Percentiles rank a stretch among this genome's conserved stretches.
Conservation (phyloP, 768 basidiomycete genomes). For the Serendipita sp. region DNA sequence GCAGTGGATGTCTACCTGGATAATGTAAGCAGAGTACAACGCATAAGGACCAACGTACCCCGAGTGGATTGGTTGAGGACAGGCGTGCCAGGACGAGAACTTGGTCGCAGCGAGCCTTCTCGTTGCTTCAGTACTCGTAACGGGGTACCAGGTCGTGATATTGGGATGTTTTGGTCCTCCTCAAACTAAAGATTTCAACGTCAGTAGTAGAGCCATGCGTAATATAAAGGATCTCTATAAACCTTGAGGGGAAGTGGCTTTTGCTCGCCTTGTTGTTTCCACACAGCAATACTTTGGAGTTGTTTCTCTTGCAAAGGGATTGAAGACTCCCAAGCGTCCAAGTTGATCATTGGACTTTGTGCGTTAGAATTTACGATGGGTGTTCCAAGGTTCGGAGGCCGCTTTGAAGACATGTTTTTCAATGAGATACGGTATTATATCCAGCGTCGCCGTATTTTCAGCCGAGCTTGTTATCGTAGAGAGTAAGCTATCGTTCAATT, state of each 20-base stretch:
- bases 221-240: conserved; percentile 9
- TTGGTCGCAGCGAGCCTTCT: conserved; percentile 11
- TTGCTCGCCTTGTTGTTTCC: conserved; percentile 48
- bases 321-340: conserved; percentile 1
- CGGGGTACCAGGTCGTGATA: conserved; percentile 7
- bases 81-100: conserved; percentile 15
- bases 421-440: neutral
- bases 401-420: neutral
- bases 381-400: neutral
- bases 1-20: conserved; percentile 32
- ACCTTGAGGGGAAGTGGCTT: conserved; percentile 66
- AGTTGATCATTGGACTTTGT: neutral
- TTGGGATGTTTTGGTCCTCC: conserved; percentile 1
- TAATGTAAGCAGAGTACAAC: neutral
- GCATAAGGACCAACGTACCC: neutral
- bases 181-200: neutral
- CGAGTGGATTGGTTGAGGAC: neutral
- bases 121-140: conserved; percentile 16
- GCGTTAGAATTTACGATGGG: neutral
- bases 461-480: no score
- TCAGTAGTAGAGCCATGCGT: neutral
- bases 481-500: no score
- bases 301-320: conserved; percentile 21
- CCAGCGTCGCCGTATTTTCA: neutral
- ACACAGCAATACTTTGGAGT: conserved; percentile 41